Percentiles rank a stretch among this genome's conserved stretches.
Conservation (phyloP, 257 asterid genomes). For the Solanum verrucosum region DNA sequence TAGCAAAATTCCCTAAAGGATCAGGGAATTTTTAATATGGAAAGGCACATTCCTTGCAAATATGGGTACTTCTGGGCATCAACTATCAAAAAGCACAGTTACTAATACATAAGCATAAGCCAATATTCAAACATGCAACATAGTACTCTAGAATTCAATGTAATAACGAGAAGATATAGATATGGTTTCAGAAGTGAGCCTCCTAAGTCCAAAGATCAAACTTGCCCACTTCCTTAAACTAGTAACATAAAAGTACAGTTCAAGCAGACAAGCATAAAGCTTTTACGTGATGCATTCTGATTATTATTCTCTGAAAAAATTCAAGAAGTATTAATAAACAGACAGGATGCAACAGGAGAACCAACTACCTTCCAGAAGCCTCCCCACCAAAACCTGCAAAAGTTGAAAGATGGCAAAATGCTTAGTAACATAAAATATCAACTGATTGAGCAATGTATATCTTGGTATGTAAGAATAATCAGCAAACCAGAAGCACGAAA, state of each 20-base stretch:
- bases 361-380: slow-evolving; percentile 92
- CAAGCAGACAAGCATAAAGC: background rate
- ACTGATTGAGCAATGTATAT: background rate
- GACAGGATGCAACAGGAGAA: slow-evolving; percentile 3
- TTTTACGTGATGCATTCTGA: background rate
- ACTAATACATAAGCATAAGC: background rate
- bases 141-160: background rate
- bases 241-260: background rate
- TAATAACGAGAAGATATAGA: background rate
- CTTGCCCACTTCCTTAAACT: background rate
- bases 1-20: background rate
- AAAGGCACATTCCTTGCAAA: background rate
- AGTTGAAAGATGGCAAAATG: slow-evolving; percentile 1
- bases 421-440: background rate
- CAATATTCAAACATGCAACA: background rate
- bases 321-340: background rate
- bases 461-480: background rate
- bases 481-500: background rate
- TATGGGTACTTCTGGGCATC: background rate
- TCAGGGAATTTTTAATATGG: background rate
- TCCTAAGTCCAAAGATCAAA: background rate
- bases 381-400: slow-evolving; percentile 88
- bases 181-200: background rate
- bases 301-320: background rate
- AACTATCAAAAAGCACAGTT: background rate